Evolutionary conservation across 2,329 filamentous ascomycete genomes (phyloP), one percentile per base, ranked within the genome.

Genomic region (Capronia americana): DNA sequence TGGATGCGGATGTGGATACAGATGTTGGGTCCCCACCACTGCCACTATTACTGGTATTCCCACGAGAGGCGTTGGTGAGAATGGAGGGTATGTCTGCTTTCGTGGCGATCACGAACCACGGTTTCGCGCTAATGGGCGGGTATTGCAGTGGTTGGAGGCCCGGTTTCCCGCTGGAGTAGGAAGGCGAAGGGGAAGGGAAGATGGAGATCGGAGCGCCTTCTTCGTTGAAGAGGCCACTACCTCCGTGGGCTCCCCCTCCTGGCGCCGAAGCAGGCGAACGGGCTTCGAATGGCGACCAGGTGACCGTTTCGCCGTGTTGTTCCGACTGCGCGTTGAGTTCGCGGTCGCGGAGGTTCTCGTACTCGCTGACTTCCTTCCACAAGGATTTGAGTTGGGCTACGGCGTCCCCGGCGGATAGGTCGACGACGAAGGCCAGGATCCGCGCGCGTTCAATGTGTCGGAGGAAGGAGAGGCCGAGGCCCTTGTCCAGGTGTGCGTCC

Each of bases 81-180:
- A 44, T 44, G 2, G 38, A 44, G 5, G 38, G 32, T 12, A 92
- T 95, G 77, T 97, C 89, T 23, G 99, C 90, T 79, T 99, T 99
- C 75, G 87, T 85, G 26, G 95, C 95, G 30, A 99, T 94, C 3
- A 99, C 94, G 1, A 96, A 95, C 95, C 95, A 99, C 0, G 95
- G 93, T 80, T 99, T 99, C 38, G 87, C 87, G n/a, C 91, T 91
- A 71, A 98, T 96, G 48, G 90, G 87, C n/a, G 91, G 83, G 11
- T 86, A 79, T 26, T 78, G 77, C 38, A 85, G 77, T 26, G 79
- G 82, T 48, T 81, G 83, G 23, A 87, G 64, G n/a, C 53, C 28
- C 24, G 28, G 5, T 26, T 51, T 51, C 11, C 4, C 48, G 28
- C 0, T 17, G 28, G 46, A 17, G n/a, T 8, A 30, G n/a, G 34